Evolutionary conservation across 345 rosid genomes (phyloP), one percentile per base, ranked within the genome.

Genomic region (Durio zibethinus): DNA sequence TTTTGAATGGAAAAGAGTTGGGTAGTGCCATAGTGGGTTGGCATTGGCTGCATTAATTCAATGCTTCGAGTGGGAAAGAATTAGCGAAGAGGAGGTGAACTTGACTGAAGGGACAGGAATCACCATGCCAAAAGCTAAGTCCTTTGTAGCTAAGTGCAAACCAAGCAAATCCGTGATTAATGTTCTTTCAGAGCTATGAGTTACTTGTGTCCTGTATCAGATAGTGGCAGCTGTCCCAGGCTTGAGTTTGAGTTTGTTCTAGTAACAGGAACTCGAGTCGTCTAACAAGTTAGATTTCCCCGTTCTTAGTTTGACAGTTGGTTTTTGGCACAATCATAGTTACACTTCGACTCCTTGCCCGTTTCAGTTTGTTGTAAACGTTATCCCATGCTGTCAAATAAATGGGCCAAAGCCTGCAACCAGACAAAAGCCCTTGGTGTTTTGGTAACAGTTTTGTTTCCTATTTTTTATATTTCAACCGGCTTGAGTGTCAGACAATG

Each of bases 1-100:
- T 47, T 47, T 47, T 14, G 18, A 15, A 47, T 2, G 5, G 18
- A 6, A 47, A 47, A 47, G 20, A 47, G 52, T 47, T 47, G 20
- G 52, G n/a, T n/a, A n/a, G n/a, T n/a, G n/a, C n/a, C n/a, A n/a
- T n/a, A n/a, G n/a, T n/a, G 80, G 56, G 4, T 10, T 85, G 72
- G 71, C 77, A 16, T 79, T 43, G 84, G 77, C 33, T 52, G 31
- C 77, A 0, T 6, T 81, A n/a, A 52, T 79, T 33, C 84, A 84
- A 62, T 77, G 64, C 2, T 84, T 84, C 25, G 78, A 81, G 54
- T 81, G 86, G 86, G 45, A 74, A 62, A 40, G 35, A 5, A 20
- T 72, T 79, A 9, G 86, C 62, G 10, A 67, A 12, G 38, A 73
- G 63, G 18, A 48, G 45, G 10, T 35, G 76, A 52, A 60, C 27